Evolutionary conservation across 208 protist species (phyloP).

Genomic region (Leishmania braziliensis): DNA sequence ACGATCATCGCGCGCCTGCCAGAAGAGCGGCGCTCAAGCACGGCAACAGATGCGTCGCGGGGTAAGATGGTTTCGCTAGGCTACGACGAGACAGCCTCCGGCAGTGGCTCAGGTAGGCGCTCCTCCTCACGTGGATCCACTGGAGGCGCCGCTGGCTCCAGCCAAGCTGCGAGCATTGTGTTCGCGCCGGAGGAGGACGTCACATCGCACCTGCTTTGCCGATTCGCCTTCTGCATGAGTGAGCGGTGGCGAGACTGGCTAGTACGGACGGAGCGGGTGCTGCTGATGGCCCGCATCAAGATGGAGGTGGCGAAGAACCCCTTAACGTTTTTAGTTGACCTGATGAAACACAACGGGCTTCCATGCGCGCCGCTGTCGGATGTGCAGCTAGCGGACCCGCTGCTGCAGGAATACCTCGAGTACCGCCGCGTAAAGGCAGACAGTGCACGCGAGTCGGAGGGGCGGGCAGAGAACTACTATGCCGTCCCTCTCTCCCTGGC

Average conservation of each 20-base stretch:
- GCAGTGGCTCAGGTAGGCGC: conserved; percentile 24
- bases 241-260: conserved; percentile 92
- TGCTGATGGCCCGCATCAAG: conserved; percentile 77
- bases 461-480: conserved; percentile 69
- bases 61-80: conserved; percentile 22
- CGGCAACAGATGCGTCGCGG: conserved; percentile 14
- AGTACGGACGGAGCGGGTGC: conserved; percentile 71
- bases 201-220: conserved; percentile 75
- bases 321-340: conserved; percentile 58
- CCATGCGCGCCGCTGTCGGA: conserved; percentile 67
- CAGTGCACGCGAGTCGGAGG: conserved; percentile 35
- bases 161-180: conserved; percentile 32
- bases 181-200: conserved; percentile 86
- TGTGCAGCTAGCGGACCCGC: conserved; percentile 39
- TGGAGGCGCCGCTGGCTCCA: conserved; percentile 10
- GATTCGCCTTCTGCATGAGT: conserved; percentile 92
- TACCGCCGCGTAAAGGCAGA: conserved; percentile 49
- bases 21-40: conserved; percentile 53
- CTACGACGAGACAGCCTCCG: conserved; percentile 27
- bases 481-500: conserved; percentile 71
- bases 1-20: conserved; percentile 72
- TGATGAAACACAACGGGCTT: conserved; percentile 80
- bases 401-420: conserved; percentile 65
- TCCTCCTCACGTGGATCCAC: conserved; percentile 40
- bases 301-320: conserved; percentile 74